Evolutionary conservation across 83 land plant genomes (phyloP), one percentile per base, ranked within the genome.

Genomic region (Diphasiastrum complanatum): DNA sequence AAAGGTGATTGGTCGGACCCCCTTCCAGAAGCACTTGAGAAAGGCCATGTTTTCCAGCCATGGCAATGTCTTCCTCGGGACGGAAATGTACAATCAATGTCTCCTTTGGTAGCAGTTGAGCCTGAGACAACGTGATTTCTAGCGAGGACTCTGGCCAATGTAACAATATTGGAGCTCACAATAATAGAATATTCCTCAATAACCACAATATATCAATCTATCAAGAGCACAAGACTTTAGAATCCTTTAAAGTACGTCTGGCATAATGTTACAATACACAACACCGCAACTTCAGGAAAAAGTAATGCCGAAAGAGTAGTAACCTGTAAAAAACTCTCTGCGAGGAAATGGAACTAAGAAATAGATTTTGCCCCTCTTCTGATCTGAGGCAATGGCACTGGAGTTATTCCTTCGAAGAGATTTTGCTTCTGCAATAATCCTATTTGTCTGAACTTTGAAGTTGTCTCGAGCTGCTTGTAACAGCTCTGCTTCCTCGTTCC

Each of bases 311-410:
- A 40, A 40, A 8, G 43, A 8, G 43, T 8, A 8, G 20, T 19
- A 23, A 64, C 67, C 67, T 64, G 67, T 32, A 35, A 47, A 51
- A 64, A 30, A 64, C 16, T 47, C 67, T 25, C 38, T 33, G 23
- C 67, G 33, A 23, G 67, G 67, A 51, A 64, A 51, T 19, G 67
- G 67, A 64, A 64, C 45, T 25, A 64, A 16, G 8, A 64, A 64
- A 28, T 33, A 52, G 0, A 64, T 34, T 23, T n/a, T 56, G n/a
- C 61, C 61, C 22, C 31, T 52, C n/a, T 36, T 45, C 6, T 55
- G 59, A 5, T 26, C 12, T 10, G 5, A 11, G 11, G 59, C 5
- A 26, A 5, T 38, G 8, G 8, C 43, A 8, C 12, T 8, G 8
- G 14, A 38, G 8, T 38, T 8, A 8, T 8, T 8, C 8, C 14